Percentiles rank a stretch among this genome's conserved stretches.
These are phyloP conservation scores for Capillidium rhysosporum DNA, from an alignment of 371 early-diverging fungal genomes.

Conservation along the genomic window DNA sequence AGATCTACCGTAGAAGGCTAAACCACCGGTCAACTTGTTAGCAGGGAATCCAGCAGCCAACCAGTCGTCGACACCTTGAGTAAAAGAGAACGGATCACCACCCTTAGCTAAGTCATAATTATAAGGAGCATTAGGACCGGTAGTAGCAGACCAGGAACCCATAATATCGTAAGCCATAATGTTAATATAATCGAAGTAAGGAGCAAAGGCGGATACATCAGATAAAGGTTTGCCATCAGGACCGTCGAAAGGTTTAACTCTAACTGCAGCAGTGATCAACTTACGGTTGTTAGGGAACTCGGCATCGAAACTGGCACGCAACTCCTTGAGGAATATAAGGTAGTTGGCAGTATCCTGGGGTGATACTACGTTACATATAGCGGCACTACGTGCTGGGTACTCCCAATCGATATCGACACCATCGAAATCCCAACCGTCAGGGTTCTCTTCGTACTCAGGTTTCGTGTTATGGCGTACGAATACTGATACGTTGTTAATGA, in stretches of 20 bases:
- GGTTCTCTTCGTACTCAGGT: conserved; percentile 3
- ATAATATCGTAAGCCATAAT: conserved; percentile 36
- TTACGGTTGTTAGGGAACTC: conserved; percentile 29
- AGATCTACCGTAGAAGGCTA: conserved; percentile 45
- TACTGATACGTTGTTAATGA: conserved; percentile 18
- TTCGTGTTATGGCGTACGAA: conserved; percentile 8
- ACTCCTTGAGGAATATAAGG: conserved; percentile 28
- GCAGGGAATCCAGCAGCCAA: conserved; percentile 31
- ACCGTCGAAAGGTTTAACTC: conserved; percentile 34
- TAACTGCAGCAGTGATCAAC: conserved; percentile 30
- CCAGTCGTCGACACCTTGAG: conserved; percentile 20
- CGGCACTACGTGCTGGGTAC: conserved; percentile 48
- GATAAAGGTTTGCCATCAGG: conserved; percentile 22
- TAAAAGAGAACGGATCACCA: conserved; percentile 17
- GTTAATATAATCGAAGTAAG: conserved; percentile 39
- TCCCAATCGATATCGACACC: conserved; percentile 47
- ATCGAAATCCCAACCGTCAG: conserved; percentile 19
- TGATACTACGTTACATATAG: conserved; percentile 37
- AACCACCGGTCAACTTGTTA: conserved; percentile 33
- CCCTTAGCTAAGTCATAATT: conserved; percentile 13
- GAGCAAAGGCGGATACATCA: conserved; percentile 31
- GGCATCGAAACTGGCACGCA: conserved; percentile 33
- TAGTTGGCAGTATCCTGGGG: conserved; percentile 33
- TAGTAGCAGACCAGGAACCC: conserved; percentile 27
- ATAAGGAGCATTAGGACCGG: conserved; percentile 48